Evolutionary conservation across 1,284 basidiomycete species (phyloP).

Genomic region (Inonotus hispidus): DNA sequence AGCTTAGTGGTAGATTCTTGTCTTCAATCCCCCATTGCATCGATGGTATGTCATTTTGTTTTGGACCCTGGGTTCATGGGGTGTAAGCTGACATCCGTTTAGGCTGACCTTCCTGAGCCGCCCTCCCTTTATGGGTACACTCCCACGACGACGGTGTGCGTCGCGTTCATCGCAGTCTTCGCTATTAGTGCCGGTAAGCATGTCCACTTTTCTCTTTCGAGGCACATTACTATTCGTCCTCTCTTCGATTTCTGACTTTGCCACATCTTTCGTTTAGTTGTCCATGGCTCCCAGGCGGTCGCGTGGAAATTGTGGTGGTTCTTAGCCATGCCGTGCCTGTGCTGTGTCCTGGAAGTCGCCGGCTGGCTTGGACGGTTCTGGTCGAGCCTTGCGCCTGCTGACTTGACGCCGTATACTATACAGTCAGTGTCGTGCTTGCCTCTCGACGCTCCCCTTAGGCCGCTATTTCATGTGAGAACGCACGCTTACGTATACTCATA

Average conservation of each 20-base stretch:
- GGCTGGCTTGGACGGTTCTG: constrained; percentile 37
- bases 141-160: constrained; percentile 29
- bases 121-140: constrained; percentile 27
- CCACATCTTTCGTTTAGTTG: constrained; percentile 23
- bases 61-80: not conserved
- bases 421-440: constrained; percentile 32
- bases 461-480: not conserved
- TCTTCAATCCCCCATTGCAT: not conserved
- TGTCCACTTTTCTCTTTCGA: not conserved
- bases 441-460: no score
- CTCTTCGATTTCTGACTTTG: not conserved
- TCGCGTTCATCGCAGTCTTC: constrained; percentile 23
- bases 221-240: not conserved
- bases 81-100: not conserved
- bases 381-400: constrained; percentile 28
- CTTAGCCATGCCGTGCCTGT: constrained; percentile 31
- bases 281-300: constrained; percentile 32
- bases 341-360: constrained; percentile 33
- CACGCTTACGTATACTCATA: not conserved
- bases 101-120: constrained; percentile 5
- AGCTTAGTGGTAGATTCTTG: not conserved
- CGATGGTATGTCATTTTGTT: not conserved
- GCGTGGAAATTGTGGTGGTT: constrained; percentile 37
- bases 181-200: constrained; percentile 12
- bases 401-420: constrained; percentile 35